Evolutionary conservation across 2,329 filamentous ascomycete genomes (phyloP), one percentile per base, ranked within the genome.

Genomic region (Claviceps sp.): DNA sequence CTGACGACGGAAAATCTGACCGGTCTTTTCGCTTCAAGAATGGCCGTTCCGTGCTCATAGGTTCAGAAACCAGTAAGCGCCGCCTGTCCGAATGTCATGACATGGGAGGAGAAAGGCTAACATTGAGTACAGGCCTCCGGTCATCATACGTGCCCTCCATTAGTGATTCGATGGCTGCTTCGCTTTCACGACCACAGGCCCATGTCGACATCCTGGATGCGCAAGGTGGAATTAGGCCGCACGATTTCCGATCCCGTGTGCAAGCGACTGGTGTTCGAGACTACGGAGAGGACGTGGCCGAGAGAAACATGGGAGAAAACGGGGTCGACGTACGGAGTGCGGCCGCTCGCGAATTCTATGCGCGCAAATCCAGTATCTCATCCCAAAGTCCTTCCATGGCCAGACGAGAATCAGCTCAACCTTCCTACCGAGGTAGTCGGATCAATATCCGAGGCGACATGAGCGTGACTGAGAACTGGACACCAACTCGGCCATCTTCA

Each of bases 211-310:
- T 54, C 7, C 50, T 54, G 18, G 70, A 72, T 54, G 59, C 65
- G 8, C 54, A 55, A 37, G 47, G 55, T 1, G 71, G 66, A 22
- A 68, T 79, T 41, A 70, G 62, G 22, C 70, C 71, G 1, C 63
- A 67, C 3, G 68, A 76, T 54, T 77, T 78, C 58, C 63, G 65
- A 48, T 62, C 65, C 14, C 67, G 74, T 20, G 59, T 77, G 3
- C 63, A 71, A 51, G 75, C 76, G 0, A 61, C 73, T 0, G 76
- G 76, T 1, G 65, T 67, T 0, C 68, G 70, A 46, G 71, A 75
- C 49, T 81, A 80, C 56, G 78, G 74, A 18, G 80, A 83, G 60
- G 78, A 81, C 59, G 77, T 82, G 0, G 78, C 77, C 1, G 77
- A 81, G 55, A 69, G 79, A 36, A 82, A 82, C 55, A 67, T 77